A percentile compares a stretch with the other conserved stretches of the same genome.
Conservation (phyloP, 2,329 filamentous ascomycete species). For the Metarhizium robertsii region DNA sequence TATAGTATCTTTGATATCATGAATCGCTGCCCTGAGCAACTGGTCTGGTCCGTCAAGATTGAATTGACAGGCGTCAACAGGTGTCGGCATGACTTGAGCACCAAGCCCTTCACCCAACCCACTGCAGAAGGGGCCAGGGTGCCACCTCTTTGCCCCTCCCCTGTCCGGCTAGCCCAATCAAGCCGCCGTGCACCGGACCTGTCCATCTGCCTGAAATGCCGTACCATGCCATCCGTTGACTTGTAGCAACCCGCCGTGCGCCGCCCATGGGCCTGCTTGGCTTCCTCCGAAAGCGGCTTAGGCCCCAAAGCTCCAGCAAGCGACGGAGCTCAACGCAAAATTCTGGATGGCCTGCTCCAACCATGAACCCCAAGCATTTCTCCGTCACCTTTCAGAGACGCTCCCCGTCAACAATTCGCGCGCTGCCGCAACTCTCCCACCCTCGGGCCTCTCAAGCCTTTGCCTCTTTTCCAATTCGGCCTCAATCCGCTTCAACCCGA, state of each 20-base stretch:
- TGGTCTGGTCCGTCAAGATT: no score
- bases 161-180: not conserved
- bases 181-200: not conserved
- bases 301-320: slow-evolving; percentile 22
- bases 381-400: slow-evolving; percentile 17
- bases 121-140: not conserved
- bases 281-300: slow-evolving; percentile 21
- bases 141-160: no score
- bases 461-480: slow-evolving; percentile 10
- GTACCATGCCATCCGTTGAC: not conserved
- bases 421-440: slow-evolving; percentile 8
- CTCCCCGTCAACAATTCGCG: slow-evolving; percentile 23
- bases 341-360: slow-evolving; percentile 23
- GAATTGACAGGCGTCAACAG: not conserved
- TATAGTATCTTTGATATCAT: no score
- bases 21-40: no score
- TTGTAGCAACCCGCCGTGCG: not conserved
- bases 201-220: not conserved
- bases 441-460: slow-evolving; percentile 2
- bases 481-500: slow-evolving; percentile 7
- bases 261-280: not conserved
- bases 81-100: not conserved
- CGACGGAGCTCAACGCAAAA: slow-evolving; percentile 33
- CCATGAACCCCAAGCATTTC: slow-evolving; percentile 26
- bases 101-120: not conserved